Evolutionary conservation across 768 basidiomycete species (phyloP), one percentile per base, ranked within the genome.

Genomic region (Kondoa subrosea): DNA sequence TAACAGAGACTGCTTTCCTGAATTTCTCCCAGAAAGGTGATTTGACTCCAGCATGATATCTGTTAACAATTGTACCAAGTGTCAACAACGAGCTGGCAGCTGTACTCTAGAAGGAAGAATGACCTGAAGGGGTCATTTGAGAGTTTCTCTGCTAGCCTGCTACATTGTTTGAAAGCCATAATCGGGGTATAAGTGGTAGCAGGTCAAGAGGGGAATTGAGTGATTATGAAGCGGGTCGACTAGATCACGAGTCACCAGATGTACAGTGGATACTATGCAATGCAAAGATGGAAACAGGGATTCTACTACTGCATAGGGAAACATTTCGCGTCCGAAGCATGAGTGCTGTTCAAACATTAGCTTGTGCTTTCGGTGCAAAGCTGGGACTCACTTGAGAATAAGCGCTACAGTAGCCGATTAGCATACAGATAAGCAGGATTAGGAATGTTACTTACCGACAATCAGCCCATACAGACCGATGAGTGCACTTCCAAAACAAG

Each of bases 391-490:
- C 40, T 50, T 50, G 12, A 50, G 8, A 21, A 50, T 50, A 50
- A 50, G 40, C 21, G 40, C 40, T 50, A 50, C 40, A 21, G n/a
- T n/a, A n/a, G n/a, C n/a, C n/a, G n/a, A n/a, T n/a, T n/a, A n/a
- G n/a, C n/a, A n/a, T n/a, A n/a, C n/a, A n/a, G n/a, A n/a, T n/a
- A n/a, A n/a, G n/a, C n/a, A n/a, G n/a, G n/a, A n/a, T n/a, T n/a
- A n/a, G n/a, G n/a, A n/a, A n/a, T n/a, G n/a, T n/a, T n/a, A n/a
- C n/a, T n/a, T n/a, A n/a, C n/a, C 30, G 2, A 64, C 34, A 32
- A 69, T 85, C 71, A 74, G 87, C 85, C 88, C 89, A 74, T 89
- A 91, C 66, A 93, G 77, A 40, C 91, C 91, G 68, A 95, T 79
- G 27, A 95, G 91, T 77, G 93, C 91, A 4, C 85, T n/a, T 86